Percentiles rank a stretch among this genome's conserved stretches.
These are phyloP conservation scores for Apiosordaria backusii DNA, from an alignment of 495 filamentous ascomycete genomes.

Conservation along the genomic window DNA sequence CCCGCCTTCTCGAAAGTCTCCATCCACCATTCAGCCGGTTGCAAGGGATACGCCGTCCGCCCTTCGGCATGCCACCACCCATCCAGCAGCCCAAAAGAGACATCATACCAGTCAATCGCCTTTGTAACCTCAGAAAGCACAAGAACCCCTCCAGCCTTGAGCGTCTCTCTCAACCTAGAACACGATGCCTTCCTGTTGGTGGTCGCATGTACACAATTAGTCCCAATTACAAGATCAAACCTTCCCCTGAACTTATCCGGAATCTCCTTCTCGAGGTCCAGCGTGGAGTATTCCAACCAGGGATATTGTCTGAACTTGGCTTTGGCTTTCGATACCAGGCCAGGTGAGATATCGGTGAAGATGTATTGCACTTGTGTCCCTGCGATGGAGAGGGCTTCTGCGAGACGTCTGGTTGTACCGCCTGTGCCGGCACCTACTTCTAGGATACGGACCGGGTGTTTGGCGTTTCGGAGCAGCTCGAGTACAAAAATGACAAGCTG, in stretches of 20 bases:
- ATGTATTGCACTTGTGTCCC: slow-evolving; percentile 46
- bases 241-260: slow-evolving; percentile 44
- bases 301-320: slow-evolving; percentile 36
- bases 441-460: slow-evolving; percentile 36
- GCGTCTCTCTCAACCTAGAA: slow-evolving; percentile 31
- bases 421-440: slow-evolving; percentile 55
- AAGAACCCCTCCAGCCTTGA: slow-evolving; percentile 40
- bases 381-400: slow-evolving; percentile 21
- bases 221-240: slow-evolving; percentile 54
- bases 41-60: not conserved
- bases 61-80: slow-evolving; percentile 53
- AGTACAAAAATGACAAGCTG: too few species aligned
- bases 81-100: slow-evolving; percentile 50
- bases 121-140: slow-evolving; percentile 39
- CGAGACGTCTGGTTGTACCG: slow-evolving; percentile 35
- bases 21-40: not conserved
- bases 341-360: slow-evolving; percentile 50
- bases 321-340: slow-evolving; percentile 48
- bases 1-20: not conserved
- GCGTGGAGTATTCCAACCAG: slow-evolving; percentile 41
- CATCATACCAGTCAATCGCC: slow-evolving; percentile 41
- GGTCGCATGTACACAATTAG: slow-evolving; percentile 50
- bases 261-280: slow-evolving; percentile 51
- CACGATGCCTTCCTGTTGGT: slow-evolving; percentile 31
- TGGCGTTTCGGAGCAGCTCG: too few species aligned